These are phyloP conservation scores for Lentinus brumalis DNA, from an alignment of 768 basidiomycete species.

Conservation along the genomic window DNA sequence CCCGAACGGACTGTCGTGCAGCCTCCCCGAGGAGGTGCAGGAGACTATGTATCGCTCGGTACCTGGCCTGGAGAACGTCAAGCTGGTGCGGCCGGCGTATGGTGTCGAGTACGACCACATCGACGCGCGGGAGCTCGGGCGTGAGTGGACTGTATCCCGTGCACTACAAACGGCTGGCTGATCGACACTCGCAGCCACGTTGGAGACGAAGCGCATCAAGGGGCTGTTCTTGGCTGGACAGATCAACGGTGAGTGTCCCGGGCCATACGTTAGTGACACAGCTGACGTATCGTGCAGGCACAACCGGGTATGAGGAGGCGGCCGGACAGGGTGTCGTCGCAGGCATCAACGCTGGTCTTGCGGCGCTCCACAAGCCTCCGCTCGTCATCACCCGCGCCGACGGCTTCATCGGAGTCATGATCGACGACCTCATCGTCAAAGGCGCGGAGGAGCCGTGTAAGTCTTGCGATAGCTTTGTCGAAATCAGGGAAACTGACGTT, in stretches of 20 bases:
- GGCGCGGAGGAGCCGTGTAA: conserved; percentile 90
- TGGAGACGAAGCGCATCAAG: conserved; percentile 84
- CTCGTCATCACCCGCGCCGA: conserved; percentile 80
- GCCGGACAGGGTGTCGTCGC: conserved; percentile 89
- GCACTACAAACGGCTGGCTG: not conserved
- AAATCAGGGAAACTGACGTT: not conserved
- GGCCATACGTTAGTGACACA: too few relatives aligned
- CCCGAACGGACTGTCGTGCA: conserved; percentile 88
- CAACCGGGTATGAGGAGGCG: conserved; percentile 94
- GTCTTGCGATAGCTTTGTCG: conserved; percentile 25
- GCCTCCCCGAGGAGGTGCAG: conserved; percentile 85
- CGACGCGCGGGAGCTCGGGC: conserved; percentile 77
- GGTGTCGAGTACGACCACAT: conserved; percentile 93
- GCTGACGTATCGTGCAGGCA: conserved; percentile 50
- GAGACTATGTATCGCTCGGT: conserved; percentile 83
- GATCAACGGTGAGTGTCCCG: conserved; percentile 63
- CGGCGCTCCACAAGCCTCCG: conserved; percentile 55
- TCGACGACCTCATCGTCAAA: conserved; percentile 87
- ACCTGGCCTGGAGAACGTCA: conserved; percentile 80
- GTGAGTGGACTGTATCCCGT: conserved; percentile 44
- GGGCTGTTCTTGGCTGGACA: conserved; percentile 89
- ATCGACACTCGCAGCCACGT: conserved; percentile 51
- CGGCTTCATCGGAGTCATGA: conserved; percentile 87
- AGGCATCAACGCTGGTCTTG: conserved; percentile 84
- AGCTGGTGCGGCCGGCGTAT: conserved; percentile 84